Conservation (phyloP, 257 asterid genomes). For the Mitragyna speciosa region DNA sequence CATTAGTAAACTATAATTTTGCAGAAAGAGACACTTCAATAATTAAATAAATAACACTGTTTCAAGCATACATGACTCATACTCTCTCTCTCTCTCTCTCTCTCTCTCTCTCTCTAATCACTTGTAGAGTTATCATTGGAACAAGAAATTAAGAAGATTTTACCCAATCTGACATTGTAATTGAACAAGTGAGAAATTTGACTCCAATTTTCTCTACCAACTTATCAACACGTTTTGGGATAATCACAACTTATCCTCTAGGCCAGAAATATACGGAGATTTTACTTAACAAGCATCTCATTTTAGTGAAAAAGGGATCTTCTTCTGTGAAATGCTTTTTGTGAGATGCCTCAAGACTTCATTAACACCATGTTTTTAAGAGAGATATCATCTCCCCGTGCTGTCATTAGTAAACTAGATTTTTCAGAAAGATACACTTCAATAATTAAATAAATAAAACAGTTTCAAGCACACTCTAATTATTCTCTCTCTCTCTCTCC, state of each 20-base stretch:
- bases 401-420: neutral
- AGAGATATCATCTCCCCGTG: neutral
- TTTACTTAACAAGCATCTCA: neutral
- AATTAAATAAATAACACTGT: neutral
- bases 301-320: neutral
- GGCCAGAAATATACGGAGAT: neutral
- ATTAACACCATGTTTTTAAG: neutral
- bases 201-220: neutral
- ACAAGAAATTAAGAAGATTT: neutral
- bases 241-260: neutral
- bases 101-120: too few relatives aligned
- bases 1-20: neutral
- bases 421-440: neutral
- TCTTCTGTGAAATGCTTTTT: neutral
- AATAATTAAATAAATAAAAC: too few relatives aligned
- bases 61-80: neutral
- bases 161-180: neutral
- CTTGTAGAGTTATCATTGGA: neutral
- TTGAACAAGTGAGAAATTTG: neutral
- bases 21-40: too few relatives aligned
- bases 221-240: neutral
- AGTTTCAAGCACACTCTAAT: neutral
- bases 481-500: neutral
- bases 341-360: neutral
- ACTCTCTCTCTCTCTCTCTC: too few relatives aligned